Conservation (phyloP, 2,329 filamentous ascomycete species). For the Botrytis elliptica region DNA sequence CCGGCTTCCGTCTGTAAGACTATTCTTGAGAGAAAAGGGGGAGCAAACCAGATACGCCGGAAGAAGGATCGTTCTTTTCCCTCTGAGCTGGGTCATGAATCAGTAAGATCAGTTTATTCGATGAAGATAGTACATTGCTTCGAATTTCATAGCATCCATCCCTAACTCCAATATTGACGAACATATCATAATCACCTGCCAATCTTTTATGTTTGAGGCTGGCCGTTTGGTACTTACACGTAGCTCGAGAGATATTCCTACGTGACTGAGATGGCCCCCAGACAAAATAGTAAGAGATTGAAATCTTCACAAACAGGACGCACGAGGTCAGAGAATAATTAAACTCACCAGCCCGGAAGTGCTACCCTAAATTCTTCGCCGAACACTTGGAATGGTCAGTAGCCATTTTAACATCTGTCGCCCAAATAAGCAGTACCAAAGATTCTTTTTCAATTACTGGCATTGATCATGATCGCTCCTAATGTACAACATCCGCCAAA, state of each 20-base stretch:
- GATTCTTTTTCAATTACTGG: slow-evolving; percentile 2
- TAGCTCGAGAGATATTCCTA: background rate
- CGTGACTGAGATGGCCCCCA: background rate
- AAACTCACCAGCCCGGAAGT: background rate
- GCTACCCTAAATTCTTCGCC: background rate
- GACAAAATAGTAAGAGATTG: background rate
- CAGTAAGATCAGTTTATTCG: background rate
- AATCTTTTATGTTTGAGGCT: background rate
- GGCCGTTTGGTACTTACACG: background rate
- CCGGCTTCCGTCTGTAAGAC: background rate
- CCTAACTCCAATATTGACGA: background rate
- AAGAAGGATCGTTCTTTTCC: background rate
- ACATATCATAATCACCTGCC: background rate
- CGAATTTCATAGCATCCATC: background rate
- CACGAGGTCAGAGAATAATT: background rate
- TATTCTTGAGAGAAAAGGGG: background rate
- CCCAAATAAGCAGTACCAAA: background rate
- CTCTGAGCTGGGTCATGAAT: background rate
- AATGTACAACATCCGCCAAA: slow-evolving; percentile 35
- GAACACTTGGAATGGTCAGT: no score
- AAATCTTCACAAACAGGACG: background rate
- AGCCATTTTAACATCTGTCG: background rate
- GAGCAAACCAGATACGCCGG: background rate
- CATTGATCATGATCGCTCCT: slow-evolving; percentile 25
- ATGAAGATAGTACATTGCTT: background rate